Evolutionary conservation across 805 yeast genomes (phyloP).

Genomic region (Sugiyamaella chiloensis): DNA sequence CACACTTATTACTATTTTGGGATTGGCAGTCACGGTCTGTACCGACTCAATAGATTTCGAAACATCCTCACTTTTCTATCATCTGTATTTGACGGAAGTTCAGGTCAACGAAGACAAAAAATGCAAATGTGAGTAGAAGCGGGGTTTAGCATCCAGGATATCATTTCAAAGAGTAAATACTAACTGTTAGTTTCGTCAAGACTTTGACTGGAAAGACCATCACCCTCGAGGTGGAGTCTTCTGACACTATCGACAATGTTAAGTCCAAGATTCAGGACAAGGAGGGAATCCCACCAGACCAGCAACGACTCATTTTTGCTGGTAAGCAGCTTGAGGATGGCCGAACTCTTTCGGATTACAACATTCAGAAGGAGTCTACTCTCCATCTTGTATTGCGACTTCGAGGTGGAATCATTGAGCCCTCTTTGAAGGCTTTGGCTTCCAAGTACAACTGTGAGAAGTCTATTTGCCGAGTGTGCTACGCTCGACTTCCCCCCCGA

Average conservation of each 20-base stretch:
- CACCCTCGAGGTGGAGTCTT: constrained; percentile 98
- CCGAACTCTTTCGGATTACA: constrained; percentile 98
- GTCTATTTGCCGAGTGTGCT: constrained; percentile 98
- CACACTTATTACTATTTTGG: constrained; percentile 1
- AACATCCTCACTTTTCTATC: constrained; percentile 1
- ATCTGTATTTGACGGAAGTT: constrained; percentile 6
- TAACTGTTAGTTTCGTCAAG: constrained; percentile 33
- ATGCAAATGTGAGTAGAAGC: constrained; percentile 5
- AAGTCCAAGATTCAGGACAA: constrained; percentile 98
- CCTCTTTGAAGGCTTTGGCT: constrained; percentile 98
- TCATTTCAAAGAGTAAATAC: neutral
- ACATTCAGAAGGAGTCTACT: constrained; percentile 99
- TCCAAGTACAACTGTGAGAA: constrained; percentile 99
- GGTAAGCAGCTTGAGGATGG: constrained; percentile 99
- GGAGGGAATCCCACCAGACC: constrained; percentile 99
- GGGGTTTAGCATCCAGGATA: neutral
- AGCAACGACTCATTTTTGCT: constrained; percentile 98
- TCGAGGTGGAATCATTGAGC: constrained; percentile 99
- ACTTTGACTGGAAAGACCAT: constrained; percentile 36
- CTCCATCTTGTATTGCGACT: constrained; percentile 93
- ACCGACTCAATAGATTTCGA: neutral
- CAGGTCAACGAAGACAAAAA: constrained; percentile 6
- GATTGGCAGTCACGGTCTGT: neutral
- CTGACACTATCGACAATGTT: constrained; percentile 98
- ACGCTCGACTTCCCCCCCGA: constrained; percentile 99